A percentile compares a stretch with the other conserved stretches of the same genome.
Conservation (phyloP, 2,329 filamentous ascomycete species). For the Sclerotinia minor region DNA sequence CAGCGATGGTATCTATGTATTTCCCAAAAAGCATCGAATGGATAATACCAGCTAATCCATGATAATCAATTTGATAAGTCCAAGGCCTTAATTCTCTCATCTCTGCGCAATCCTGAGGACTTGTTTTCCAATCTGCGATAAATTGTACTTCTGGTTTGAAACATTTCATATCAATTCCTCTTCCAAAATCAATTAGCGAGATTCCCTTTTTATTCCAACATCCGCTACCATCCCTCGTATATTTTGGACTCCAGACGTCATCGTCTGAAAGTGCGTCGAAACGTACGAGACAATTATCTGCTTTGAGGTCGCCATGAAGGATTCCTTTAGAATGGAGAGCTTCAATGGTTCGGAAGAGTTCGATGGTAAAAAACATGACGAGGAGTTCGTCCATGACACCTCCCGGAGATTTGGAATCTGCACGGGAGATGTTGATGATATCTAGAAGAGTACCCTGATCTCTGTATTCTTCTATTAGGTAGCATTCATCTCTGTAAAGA, state of each 20-base stretch:
- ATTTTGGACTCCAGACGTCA: slow-evolving; percentile 58
- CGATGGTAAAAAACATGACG: slow-evolving; percentile 93
- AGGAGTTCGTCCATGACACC: slow-evolving; percentile 85
- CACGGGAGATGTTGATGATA: slow-evolving; percentile 81
- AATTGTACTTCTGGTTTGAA: slow-evolving; percentile 80
- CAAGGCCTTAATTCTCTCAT: slow-evolving; percentile 92
- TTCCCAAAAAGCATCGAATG: slow-evolving; percentile 90
- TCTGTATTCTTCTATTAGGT: slow-evolving; percentile 83
- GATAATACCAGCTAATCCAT: slow-evolving; percentile 84
- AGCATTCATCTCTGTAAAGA: slow-evolving; percentile 85
- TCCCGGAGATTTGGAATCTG: slow-evolving; percentile 57
- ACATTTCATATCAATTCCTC: slow-evolving; percentile 87
- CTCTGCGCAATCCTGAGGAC: slow-evolving; percentile 85
- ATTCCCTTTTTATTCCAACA: slow-evolving; percentile 83
- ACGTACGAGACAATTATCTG: slow-evolving; percentile 90
- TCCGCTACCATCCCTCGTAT: slow-evolving; percentile 68
- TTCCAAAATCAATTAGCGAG: slow-evolving; percentile 89
- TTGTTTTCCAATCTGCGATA: slow-evolving; percentile 93
- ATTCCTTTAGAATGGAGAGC: slow-evolving; percentile 76
- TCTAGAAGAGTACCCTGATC: slow-evolving; percentile 93
- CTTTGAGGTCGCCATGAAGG: slow-evolving; percentile 91
- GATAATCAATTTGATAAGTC: slow-evolving; percentile 98
- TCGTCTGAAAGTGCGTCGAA: slow-evolving; percentile 59
- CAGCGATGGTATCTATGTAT: slow-evolving; percentile 80
- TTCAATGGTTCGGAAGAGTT: slow-evolving; percentile 87